These are phyloP conservation scores for Gentiana straminea DNA, from an alignment of 257 asterid species.

Conservation along the genomic window DNA sequence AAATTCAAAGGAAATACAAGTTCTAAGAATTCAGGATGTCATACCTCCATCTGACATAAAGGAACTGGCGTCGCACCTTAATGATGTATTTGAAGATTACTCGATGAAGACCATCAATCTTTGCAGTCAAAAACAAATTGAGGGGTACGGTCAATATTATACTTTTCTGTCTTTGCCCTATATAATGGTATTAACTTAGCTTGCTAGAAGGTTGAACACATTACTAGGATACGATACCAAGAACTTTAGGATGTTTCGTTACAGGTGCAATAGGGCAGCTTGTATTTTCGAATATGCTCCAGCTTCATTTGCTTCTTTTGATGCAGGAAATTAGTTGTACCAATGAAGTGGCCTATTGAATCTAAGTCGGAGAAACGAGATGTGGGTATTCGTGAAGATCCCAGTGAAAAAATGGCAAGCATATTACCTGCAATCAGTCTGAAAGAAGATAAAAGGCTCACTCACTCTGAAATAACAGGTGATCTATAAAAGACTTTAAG, in stretches of 20 bases:
- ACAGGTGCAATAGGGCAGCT: too few species aligned
- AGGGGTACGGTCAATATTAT: conserved; percentile 12
- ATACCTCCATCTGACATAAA: conserved; percentile 19
- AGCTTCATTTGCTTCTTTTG: not conserved
- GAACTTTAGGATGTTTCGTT: too few species aligned
- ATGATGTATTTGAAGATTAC: conserved; percentile 7
- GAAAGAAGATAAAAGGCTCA: not conserved
- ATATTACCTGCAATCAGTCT: not conserved
- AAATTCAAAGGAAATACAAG: conserved; percentile 19
- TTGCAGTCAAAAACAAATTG: conserved; percentile 12
- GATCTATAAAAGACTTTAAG: too few species aligned
- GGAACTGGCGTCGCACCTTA: conserved; percentile 9
- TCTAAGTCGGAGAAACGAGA: not conserved
- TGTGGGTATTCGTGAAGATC: not conserved
- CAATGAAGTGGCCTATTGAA: conserved; percentile 15
- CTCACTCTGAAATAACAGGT: too few species aligned
- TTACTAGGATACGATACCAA: too few species aligned
- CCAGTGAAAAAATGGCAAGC: not conserved
- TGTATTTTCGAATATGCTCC: too few species aligned
- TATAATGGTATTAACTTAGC: too few species aligned
- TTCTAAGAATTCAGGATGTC: conserved; percentile 35
- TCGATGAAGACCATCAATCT: conserved; percentile 7
- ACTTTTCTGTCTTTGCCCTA: too few species aligned
- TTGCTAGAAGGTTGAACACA: too few species aligned
- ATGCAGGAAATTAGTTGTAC: conserved; percentile 16